Base-by-base conservation (phyloP, 2,329 filamentous ascomycete species). In the Exophiala dermatitidis region DNA sequence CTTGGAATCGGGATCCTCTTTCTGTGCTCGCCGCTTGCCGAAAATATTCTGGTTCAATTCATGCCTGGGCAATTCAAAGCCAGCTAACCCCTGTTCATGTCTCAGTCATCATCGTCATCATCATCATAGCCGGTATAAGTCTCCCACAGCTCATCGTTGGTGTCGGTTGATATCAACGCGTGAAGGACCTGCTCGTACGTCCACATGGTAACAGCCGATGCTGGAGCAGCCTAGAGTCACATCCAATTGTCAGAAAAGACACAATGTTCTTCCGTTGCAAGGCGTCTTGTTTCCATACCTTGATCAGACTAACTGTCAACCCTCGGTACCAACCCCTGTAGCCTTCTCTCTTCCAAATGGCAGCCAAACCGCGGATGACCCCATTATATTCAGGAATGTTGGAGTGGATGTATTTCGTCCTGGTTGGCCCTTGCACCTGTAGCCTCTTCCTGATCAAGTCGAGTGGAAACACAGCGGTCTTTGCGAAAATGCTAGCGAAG, bases 161-260 rank as follows among this genome's bases (percentile, higher is more conserved):
- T 30, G 26, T 69, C 67, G 49, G 67, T 63, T 41, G 70, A 67
- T 53, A 73, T 70, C 58, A 91, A 72, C 26, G 81, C 61, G 47
- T 75, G 78, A 72, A 96, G 73, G 12, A 80, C 80, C 65, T 84
- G 76, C 73, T 95, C 90, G 70, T 95, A 96, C 1, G 88, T 94
- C 89, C 90, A 96, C 77, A 96, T 88, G 0, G 90, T 96, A 32
- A 95, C 82, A 4, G 90, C 89, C 68, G 88, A 93, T 30, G 88
- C 83, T n/a, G 93, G 93, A 26, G 91, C 93, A 32, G 91, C 57
- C 54, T 57, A 33, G 5, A n/a, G 5, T 26, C 12, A 6, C 2
- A 26, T 43, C 40, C 26, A 26, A 43, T 6, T 30, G 7, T 36
- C n/a, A n/a, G 7, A 36, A n/a, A 36, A n/a, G 33, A n/a, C 19